A percentile compares a stretch with the other conserved stretches of the same genome.
Conservation (phyloP, 495 filamentous ascomycete species). For the Trichoderma gamsii region DNA sequence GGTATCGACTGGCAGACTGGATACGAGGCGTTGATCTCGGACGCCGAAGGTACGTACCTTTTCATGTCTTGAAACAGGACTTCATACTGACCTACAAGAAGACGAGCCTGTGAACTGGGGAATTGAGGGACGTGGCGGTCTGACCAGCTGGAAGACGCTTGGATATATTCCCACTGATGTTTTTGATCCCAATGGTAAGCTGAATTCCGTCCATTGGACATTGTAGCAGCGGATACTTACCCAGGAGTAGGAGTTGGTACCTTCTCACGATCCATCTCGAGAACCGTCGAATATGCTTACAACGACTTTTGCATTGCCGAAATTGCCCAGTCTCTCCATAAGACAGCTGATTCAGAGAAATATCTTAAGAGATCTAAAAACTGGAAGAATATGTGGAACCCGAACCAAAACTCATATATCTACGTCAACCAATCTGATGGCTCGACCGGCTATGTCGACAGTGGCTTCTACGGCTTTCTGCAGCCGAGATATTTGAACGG, state of each 20-base stretch:
- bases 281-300: slow-evolving; percentile 66
- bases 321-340: slow-evolving; percentile 51
- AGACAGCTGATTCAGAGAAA: slow-evolving; percentile 51
- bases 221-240: not conserved
- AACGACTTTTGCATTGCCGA: slow-evolving; percentile 66
- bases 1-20: slow-evolving; percentile 58
- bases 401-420: slow-evolving; percentile 49
- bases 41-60: slow-evolving; percentile 54
- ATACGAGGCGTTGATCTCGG: slow-evolving; percentile 60
- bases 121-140: slow-evolving; percentile 57
- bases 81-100: not conserved
- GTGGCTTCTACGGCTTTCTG: slow-evolving; percentile 61
- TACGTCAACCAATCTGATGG: slow-evolving; percentile 27
- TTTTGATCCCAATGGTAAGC: slow-evolving; percentile 41
- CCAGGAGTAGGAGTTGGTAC: slow-evolving; percentile 58
- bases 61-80: not conserved
- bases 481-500: slow-evolving; percentile 60
- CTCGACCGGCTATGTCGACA: slow-evolving; percentile 46
- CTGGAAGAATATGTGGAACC: slow-evolving; percentile 65
- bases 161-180: slow-evolving; percentile 59
- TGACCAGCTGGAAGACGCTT: slow-evolving; percentile 56
- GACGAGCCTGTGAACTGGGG: slow-evolving; percentile 52
- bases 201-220: not conserved
- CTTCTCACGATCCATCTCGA: slow-evolving; percentile 58
- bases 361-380: slow-evolving; percentile 56